A percentile compares a stretch with the other conserved stretches of the same genome.
Conservation (phyloP, 2,329 filamentous ascomycete genomes). For the Lachnellula subtilissima region DNA sequence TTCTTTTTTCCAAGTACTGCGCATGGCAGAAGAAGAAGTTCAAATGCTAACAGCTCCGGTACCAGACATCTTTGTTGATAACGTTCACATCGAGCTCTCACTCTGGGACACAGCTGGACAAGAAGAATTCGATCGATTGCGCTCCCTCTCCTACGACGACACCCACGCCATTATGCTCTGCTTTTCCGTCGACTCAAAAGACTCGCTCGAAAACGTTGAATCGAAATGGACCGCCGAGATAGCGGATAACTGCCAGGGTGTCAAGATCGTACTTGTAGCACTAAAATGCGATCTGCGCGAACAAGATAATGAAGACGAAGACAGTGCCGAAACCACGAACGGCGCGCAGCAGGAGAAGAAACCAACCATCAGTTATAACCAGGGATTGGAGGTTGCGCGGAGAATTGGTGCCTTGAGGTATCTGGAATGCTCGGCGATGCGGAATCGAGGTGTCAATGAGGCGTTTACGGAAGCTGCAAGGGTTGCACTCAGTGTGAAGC, state of each 20-base stretch:
- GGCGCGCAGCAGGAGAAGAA: slow-evolving; percentile 52
- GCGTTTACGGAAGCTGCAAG: slow-evolving; percentile 97
- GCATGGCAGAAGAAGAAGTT: too few species aligned
- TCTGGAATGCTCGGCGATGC: slow-evolving; percentile 96
- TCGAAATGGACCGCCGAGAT: slow-evolving; percentile 99
- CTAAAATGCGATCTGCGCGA: slow-evolving; percentile 96
- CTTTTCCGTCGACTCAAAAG: slow-evolving; percentile 93
- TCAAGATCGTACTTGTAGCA: slow-evolving; percentile 90
- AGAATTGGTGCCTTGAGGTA: slow-evolving; percentile 91
- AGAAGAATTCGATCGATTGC: slow-evolving; percentile 96
- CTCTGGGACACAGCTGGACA: slow-evolving; percentile 98
- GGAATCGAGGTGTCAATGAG: slow-evolving; percentile 96
- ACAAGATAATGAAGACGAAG: slow-evolving; percentile 58
- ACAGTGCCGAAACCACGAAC: slow-evolving; percentile 39
- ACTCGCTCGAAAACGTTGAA: slow-evolving; percentile 96
- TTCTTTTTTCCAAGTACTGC: neutral
- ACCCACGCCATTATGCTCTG: slow-evolving; percentile 99
- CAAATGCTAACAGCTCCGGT: slow-evolving; percentile 2
- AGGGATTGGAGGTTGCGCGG: slow-evolving; percentile 85
- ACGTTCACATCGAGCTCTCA: slow-evolving; percentile 92
- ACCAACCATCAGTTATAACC: slow-evolving; percentile 81
- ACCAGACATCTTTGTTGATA: slow-evolving; percentile 97
- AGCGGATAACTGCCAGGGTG: slow-evolving; percentile 91
- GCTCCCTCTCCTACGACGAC: slow-evolving; percentile 92
- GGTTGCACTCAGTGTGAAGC: slow-evolving; percentile 74